phyloP scores from a whole-genome alignment of 2,329 filamentous ascomycete species.

The Gnomoniopsis smithogilvyi region DNA sequence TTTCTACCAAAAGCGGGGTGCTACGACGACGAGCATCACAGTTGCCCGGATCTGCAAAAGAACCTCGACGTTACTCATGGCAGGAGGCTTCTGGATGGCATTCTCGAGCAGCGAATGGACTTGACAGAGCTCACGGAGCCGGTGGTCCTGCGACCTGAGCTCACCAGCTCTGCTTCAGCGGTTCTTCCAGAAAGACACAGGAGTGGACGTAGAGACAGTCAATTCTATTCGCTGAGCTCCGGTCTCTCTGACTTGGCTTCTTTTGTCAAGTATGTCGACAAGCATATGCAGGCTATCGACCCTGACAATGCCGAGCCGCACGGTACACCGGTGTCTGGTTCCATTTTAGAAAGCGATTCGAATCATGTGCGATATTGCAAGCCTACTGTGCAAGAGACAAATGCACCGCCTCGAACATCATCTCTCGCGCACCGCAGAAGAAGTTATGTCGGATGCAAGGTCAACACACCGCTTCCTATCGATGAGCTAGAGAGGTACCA shows the following conservation, averaged over 20 bases:
- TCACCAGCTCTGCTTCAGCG: not conserved
- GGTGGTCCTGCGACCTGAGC: not conserved
- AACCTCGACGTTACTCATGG: not conserved
- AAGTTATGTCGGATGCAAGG: conserved; percentile 1
- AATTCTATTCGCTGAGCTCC: conserved; percentile 21
- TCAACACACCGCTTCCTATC: not conserved
- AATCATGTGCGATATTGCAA: not conserved
- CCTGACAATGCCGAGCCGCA: not conserved
- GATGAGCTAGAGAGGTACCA: conserved; percentile 13
- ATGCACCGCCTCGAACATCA: conserved; percentile 10
- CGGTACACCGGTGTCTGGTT: not conserved
- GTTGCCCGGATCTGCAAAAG: not conserved
- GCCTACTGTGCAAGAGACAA: not conserved
- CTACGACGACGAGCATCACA: not conserved
- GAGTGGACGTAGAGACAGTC: conserved; percentile 15
- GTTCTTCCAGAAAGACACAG: not conserved
- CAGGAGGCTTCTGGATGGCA: not conserved
- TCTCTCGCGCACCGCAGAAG: conserved; percentile 12
- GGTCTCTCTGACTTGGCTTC: conserved; percentile 22
- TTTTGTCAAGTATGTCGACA: conserved; percentile 22
- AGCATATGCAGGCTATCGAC: conserved; percentile 9
- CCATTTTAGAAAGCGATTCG: not conserved
- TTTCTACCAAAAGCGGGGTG: not conserved
- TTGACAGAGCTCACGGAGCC: not conserved
- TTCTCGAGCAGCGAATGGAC: not conserved